phyloP scores from a whole-genome alignment of 257 asterid species.

The Scutellaria minor region DNA sequence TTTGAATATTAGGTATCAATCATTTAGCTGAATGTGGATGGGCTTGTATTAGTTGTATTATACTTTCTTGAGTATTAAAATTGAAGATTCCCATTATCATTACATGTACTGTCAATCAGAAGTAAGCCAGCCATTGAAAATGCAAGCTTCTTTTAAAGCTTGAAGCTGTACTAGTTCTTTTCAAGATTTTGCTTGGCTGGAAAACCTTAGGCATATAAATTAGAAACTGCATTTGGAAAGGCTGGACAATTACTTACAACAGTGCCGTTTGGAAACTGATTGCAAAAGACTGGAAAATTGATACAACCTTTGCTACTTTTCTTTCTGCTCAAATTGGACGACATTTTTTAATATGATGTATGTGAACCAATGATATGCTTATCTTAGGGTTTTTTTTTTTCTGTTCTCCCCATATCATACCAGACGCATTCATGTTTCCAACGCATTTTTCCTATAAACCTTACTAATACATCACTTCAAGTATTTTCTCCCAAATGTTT shows the following conservation, averaged over 20 bases:
- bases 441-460: background rate
- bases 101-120: background rate
- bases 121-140: background rate
- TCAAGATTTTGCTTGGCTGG: background rate
- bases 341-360: background rate
- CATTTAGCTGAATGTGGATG: conserved; percentile 3
- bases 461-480: background rate
- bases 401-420: background rate
- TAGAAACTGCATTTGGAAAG: background rate
- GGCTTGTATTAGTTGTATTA: background rate
- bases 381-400: background rate
- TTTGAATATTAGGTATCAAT: background rate
- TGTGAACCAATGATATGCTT: background rate
- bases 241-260: background rate
- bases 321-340: conserved; percentile 10
- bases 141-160: background rate
- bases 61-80: too few relatives aligned
- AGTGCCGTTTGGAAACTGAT: background rate
- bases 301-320: background rate
- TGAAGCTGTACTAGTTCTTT: background rate
- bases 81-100: background rate
- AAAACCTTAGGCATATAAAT: background rate
- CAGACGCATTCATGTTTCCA: background rate
- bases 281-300: background rate
- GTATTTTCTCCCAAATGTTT: background rate